Evolutionary conservation across 306 rosid species (phyloP), one percentile per base, ranked within the genome.

Genomic region (Citrullus colocynthis): DNA sequence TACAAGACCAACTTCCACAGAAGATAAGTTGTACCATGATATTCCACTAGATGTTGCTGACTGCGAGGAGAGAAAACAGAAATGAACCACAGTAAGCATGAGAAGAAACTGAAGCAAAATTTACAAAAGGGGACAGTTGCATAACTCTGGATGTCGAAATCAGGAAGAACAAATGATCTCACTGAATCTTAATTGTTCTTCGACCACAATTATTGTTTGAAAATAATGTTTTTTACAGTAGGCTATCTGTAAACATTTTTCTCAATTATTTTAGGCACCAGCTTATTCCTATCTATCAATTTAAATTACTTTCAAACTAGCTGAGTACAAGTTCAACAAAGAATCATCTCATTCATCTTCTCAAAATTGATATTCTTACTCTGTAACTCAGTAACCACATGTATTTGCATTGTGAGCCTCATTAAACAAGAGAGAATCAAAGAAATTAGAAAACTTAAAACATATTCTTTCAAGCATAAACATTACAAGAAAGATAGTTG

Each of bases 1-100:
- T 59, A 95, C 80, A 64, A 95, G 97, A 76, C 99, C 97, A 75
- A 92, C 77, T 78, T 95, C 85, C 79, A 95, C 87, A 3, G 99
- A 87, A 78, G 90, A 85, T 84, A 95, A 86, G 76, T 89, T 16
- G 76, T 90, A 91, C 99, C 99, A 95, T 57, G 97, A 82, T 84
- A 84, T 67, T 82, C 99, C 99, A 74, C 99, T 95, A 54, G 81
- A 86, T 51, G 97, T 66, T 55, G 90, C 76, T 17, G 97, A 92
- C 99, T 92, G 97, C 89, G 80, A 41, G 75, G 75, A 63, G 77
- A 76, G 70, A 76, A 76, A 78, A 76, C 70, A 76, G 28, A 49
- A 57, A 63, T 56, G 28, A 57, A 65, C 14, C 75, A 83, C 64
- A 55, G 60, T 77, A 51, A 66, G 57, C 32, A 12, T 24, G 58